Evolutionary conservation across 768 basidiomycete species (phyloP), one percentile per base, ranked within the genome.

Genomic region (Russula olivacea): DNA sequence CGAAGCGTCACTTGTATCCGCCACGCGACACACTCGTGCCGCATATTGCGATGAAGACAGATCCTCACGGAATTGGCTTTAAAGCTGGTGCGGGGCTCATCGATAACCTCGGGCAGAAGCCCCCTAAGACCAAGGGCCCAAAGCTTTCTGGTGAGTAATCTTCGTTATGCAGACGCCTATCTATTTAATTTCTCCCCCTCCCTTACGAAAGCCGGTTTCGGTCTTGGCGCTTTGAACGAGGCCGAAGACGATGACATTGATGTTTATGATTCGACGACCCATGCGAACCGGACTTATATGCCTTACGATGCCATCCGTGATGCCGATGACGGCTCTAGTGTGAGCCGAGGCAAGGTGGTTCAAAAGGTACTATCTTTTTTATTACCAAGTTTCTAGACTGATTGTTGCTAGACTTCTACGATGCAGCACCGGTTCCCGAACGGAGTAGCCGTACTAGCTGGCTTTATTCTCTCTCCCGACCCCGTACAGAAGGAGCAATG

Each of bases 221-320:
- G 93, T 41, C 77, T 95, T 19, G 92, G 93, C 6, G 91, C 90
- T 1, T 74, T 93, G 19, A 97, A 96, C 70, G 94, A 97, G 59
- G 94, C 92, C 2, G 95, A 98, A 54, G 92, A 95, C 52, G 94
- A 98, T 71, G 94, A 94, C 70, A 57, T 91, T 38, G 92, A 94
- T 67, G 78, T 93, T 5, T 95, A 94, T 68, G 91, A 92, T 68
- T 74, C 77, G 43, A 32, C 70, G 0, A 54, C 58, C 11, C 69
- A 67, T 1, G 70, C 71, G 15, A 74, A 76, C 17, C 76, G 79
- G 64, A 80, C 75, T 61, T 78, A 81, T 43, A 77, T 83, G 49
- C 88, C 88, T 8, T 90, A 87, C 69, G 89, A 93, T 67, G 75
- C 76, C 34, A 74, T 73, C 19, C 86, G 87, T 17, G 79, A 77